Conservation (phyloP, 495 filamentous ascomycete genomes). For the Penicillium longicatenatum region DNA sequence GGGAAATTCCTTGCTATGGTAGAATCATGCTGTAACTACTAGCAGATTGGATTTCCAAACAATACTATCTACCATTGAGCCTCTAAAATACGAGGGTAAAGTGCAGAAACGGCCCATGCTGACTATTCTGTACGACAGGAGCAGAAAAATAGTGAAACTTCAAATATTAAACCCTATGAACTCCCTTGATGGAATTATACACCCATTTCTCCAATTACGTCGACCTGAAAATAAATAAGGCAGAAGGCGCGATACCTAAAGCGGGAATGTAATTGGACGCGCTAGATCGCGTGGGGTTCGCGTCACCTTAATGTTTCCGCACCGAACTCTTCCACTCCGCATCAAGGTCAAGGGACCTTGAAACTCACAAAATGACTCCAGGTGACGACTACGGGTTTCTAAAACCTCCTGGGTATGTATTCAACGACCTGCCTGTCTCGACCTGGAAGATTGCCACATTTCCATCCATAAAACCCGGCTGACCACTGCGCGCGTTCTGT, state of each 20-base stretch:
- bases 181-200: too few relatives aligned
- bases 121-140: too few relatives aligned
- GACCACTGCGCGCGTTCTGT: constrained; percentile 15
- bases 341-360: constrained; percentile 3
- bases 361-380: constrained; percentile 28
- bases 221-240: not conserved
- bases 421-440: not conserved
- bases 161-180: too few relatives aligned
- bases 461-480: constrained; percentile 9
- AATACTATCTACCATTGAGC: too few relatives aligned
- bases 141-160: too few relatives aligned
- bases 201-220: not conserved
- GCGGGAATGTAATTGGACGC: constrained; percentile 36
- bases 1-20: too few relatives aligned
- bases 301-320: constrained; percentile 17
- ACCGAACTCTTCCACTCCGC: constrained; percentile 7
- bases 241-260: constrained; percentile 17
- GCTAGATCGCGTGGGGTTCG: constrained; percentile 27
- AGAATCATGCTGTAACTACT: too few relatives aligned
- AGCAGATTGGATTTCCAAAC: too few relatives aligned
- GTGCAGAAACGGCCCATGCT: too few relatives aligned
- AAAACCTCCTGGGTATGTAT: constrained; percentile 38
- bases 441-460: not conserved
- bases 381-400: constrained; percentile 37
- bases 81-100: too few relatives aligned